phyloP scores from a whole-genome alignment of 768 basidiomycete genomes.

The Lentinula aciculospora region DNA sequence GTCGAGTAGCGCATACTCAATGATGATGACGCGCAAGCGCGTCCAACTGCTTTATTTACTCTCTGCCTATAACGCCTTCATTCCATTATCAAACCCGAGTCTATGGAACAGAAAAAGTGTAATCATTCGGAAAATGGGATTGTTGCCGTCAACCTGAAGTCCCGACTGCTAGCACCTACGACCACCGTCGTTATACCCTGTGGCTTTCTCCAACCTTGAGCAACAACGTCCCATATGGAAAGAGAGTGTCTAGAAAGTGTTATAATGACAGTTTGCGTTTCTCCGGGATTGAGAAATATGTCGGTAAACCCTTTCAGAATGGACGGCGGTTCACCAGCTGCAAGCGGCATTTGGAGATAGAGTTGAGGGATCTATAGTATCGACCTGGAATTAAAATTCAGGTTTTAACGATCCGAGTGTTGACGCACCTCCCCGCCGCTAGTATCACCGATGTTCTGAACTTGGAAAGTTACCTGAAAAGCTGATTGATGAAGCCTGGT shows the following conservation, averaged over 20 bases:
- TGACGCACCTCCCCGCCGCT: conserved; percentile 58
- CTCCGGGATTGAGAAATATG: conserved; percentile 41
- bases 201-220: conserved; percentile 74
- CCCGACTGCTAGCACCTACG: conserved; percentile 66
- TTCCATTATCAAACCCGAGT: no score
- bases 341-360: conserved; percentile 63
- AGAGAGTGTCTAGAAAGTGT: conserved; percentile 64
- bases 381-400: background rate
- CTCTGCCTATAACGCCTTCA: no score
- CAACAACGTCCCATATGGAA: conserved; percentile 69
- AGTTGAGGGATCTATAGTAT: conserved; percentile 59
- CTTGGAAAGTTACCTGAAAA: conserved; percentile 54
- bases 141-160: conserved; percentile 43
- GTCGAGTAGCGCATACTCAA: background rate
- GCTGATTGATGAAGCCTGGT: conserved; percentile 65
- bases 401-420: no score
- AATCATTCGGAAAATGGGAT: background rate
- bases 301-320: conserved; percentile 68
- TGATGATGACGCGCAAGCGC: background rate
- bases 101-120: no score
- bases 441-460: conserved; percentile 58
- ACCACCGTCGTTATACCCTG: conserved; percentile 55
- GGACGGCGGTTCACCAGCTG: conserved; percentile 65
- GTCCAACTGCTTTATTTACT: background rate
- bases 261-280: conserved; percentile 43